Conservation (phyloP, 495 filamentous ascomycete genomes). For the Amphirosellinia nigrospora region DNA sequence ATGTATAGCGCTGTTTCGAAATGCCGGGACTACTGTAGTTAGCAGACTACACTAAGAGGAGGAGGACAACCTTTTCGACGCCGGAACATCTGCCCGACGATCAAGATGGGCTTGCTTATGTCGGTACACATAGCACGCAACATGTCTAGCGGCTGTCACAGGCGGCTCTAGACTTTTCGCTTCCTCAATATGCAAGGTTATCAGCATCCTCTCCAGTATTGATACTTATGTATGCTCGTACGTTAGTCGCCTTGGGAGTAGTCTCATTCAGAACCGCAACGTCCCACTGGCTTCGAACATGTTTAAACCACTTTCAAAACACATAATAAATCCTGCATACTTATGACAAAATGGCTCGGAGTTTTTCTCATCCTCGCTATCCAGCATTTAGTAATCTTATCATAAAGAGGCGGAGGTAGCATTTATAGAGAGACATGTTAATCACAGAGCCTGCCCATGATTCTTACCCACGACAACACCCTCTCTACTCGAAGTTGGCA, state of each 20-base stretch:
- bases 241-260: background rate
- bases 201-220: background rate
- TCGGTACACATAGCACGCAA: conserved; percentile 3
- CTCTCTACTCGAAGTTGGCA: conserved; percentile 14
- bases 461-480: background rate
- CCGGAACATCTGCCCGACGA: conserved; percentile 19
- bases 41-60: background rate
- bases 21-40: background rate
- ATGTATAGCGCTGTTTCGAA: background rate
- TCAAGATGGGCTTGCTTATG: conserved; percentile 15
- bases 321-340: conserved; percentile 4
- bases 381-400: background rate
- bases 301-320: background rate
- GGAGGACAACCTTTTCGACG: background rate
- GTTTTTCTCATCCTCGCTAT: background rate
- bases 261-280: conserved; percentile 2
- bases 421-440: background rate
- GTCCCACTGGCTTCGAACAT: background rate
- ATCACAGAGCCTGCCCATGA: conserved; percentile 2
- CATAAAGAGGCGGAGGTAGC: background rate
- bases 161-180: conserved; percentile 13
- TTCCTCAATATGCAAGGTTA: conserved; percentile 17
- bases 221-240: conserved; percentile 11
- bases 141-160: background rate
- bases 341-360: background rate